Conservation (phyloP, 2,329 filamentous ascomycete genomes). For the Boeremia lycopersici region DNA sequence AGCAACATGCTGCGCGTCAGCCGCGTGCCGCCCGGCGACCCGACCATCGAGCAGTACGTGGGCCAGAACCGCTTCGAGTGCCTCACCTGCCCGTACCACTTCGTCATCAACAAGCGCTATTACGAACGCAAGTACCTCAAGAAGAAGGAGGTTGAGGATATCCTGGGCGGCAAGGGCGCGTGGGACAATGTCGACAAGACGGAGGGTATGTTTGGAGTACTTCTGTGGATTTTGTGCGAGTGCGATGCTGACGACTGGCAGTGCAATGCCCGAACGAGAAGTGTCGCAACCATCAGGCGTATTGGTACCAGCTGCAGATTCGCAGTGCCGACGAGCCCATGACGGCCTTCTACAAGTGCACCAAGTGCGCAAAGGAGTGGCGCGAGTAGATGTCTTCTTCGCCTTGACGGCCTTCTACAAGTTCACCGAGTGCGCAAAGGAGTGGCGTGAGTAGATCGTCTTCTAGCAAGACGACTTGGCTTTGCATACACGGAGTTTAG, state of each 20-base stretch:
- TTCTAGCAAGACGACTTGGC: not conserved
- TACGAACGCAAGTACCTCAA: slow-evolving; percentile 82
- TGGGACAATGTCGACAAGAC: slow-evolving; percentile 93
- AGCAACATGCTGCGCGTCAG: slow-evolving; percentile 83
- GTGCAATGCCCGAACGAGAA: slow-evolving; percentile 82
- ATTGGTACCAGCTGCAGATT: slow-evolving; percentile 97
- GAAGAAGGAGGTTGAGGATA: slow-evolving; percentile 85
- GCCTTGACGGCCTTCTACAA: slow-evolving; percentile 78
- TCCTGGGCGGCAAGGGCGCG: slow-evolving; percentile 84
- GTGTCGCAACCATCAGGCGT: slow-evolving; percentile 84
- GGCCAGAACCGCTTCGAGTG: slow-evolving; percentile 86
- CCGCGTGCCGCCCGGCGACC: slow-evolving; percentile 48
- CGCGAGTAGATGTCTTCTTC: slow-evolving; percentile 4
- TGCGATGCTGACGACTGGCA: slow-evolving; percentile 30
- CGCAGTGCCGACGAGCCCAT: slow-evolving; percentile 97
- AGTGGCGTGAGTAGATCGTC: slow-evolving; percentile 16
- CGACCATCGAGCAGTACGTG: slow-evolving; percentile 44
- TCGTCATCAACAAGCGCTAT: slow-evolving; percentile 77
- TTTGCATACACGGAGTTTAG: slow-evolving; percentile 14
- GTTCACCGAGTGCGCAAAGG: slow-evolving; percentile 20
- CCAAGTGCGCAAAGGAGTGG: slow-evolving; percentile 21
- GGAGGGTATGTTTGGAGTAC: slow-evolving; percentile 51
- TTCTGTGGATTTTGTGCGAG: not conserved
- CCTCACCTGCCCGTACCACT: slow-evolving; percentile 92
- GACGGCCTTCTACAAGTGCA: slow-evolving; percentile 84